Evolutionary conservation across 495 filamentous ascomycete species (phyloP).

Genomic region (Daldinia grandis): DNA sequence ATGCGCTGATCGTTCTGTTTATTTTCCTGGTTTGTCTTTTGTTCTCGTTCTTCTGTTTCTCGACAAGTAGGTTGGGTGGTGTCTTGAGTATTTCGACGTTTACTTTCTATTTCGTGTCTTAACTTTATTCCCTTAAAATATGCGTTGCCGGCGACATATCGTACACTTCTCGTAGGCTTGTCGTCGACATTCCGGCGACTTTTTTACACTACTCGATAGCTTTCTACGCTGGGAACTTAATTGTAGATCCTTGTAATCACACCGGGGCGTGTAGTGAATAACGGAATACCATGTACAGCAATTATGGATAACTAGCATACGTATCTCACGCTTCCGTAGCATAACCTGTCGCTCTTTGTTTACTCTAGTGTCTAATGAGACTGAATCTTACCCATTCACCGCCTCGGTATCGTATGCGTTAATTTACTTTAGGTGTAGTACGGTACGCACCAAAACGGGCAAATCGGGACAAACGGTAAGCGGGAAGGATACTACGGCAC

Average conservation of each 20-base stretch:
- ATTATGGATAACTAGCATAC: neutral
- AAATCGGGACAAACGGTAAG: constrained; percentile 26
- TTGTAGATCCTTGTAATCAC: constrained; percentile 4
- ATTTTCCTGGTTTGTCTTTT: neutral
- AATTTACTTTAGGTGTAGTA: constrained; percentile 10
- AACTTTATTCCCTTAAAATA: constrained; percentile 11
- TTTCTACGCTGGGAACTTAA: constrained; percentile 12
- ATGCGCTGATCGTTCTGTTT: neutral
- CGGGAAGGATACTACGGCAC: constrained; percentile 39
- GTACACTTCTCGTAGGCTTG: constrained; percentile 37
- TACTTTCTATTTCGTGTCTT: neutral
- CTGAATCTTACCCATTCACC: constrained; percentile 19
- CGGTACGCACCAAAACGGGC: constrained; percentile 24
- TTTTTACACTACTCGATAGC: constrained; percentile 13
- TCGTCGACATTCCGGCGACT: constrained; percentile 38
- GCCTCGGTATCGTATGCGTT: constrained; percentile 17
- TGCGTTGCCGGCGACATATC: constrained; percentile 19
- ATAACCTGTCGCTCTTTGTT: neutral
- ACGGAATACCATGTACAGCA: neutral
- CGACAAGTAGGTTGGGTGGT: neutral
- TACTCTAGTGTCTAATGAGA: neutral
- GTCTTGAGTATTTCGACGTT: neutral
- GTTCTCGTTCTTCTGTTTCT: neutral
- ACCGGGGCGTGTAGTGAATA: constrained; percentile 17
- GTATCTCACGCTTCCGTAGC: neutral